Conservation (phyloP, 2,329 filamentous ascomycete genomes). For the Sporothrix curviconia region DNA sequence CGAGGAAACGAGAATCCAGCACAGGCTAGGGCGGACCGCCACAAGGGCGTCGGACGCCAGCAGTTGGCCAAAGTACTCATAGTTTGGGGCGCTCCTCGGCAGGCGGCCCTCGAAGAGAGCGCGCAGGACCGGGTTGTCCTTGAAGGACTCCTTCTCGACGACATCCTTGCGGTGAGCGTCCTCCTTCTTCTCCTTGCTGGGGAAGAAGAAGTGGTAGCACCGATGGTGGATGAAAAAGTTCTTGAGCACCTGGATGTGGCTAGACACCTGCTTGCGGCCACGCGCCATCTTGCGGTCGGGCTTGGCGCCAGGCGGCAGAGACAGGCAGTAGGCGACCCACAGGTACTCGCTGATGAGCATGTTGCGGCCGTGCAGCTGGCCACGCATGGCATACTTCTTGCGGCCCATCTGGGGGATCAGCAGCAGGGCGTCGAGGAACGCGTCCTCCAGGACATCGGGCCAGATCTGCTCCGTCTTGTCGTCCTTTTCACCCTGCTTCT, state of each 20-base stretch:
- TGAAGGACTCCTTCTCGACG: conserved; percentile 49
- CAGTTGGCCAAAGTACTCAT: conserved; percentile 54
- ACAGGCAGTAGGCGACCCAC: conserved; percentile 45
- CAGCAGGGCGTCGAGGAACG: conserved; percentile 61
- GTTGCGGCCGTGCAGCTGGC: conserved; percentile 60
- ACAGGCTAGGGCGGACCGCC: conserved; percentile 49
- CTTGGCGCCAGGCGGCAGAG: conserved; percentile 39
- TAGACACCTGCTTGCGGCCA: conserved; percentile 59
- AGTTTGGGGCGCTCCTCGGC: conserved; percentile 53
- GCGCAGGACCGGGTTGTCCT: conserved; percentile 57
- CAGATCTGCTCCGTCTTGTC: conserved; percentile 55
- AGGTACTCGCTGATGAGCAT: conserved; percentile 65
- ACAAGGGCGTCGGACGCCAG: conserved; percentile 48
- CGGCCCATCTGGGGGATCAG: conserved; percentile 61
- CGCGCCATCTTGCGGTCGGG: conserved; percentile 40
- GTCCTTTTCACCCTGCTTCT: conserved; percentile 58
- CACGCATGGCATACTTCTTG: conserved; percentile 59
- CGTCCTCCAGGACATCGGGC: conserved; percentile 57
- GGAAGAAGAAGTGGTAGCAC: conserved; percentile 58
- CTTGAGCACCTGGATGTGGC: conserved; percentile 65
- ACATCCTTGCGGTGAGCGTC: conserved; percentile 31
- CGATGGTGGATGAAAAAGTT: conserved; percentile 57
- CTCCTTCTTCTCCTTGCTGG: conserved; percentile 48
- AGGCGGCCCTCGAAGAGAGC: conserved; percentile 52
- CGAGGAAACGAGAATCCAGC: conserved; percentile 53